A percentile compares a stretch with the other conserved stretches of the same genome.
phyloP scores from a whole-genome alignment of 768 basidiomycete species.

The Lactarius psammicola region DNA sequence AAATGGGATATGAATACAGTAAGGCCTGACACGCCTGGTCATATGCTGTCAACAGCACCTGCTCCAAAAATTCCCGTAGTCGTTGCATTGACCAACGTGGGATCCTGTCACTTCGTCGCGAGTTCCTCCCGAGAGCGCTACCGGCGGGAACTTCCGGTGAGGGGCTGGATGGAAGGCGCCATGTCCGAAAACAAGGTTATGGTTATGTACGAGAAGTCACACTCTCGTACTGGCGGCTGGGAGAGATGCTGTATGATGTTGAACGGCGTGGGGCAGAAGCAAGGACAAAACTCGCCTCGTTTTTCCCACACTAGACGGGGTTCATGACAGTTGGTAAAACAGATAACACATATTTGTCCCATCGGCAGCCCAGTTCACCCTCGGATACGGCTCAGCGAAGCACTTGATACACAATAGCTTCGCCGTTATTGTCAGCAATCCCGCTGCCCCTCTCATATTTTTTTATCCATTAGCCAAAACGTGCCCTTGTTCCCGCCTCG shows the following conservation, averaged over 20 bases:
- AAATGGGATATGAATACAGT: not conserved
- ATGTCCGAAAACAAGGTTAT: not conserved
- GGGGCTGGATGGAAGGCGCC: not conserved
- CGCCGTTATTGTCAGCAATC: too few relatives aligned
- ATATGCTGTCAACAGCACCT: slow-evolving; percentile 7
- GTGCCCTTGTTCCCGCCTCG: too few relatives aligned
- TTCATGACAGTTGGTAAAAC: slow-evolving; percentile 6
- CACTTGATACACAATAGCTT: too few relatives aligned
- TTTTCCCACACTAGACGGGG: slow-evolving; percentile 13
- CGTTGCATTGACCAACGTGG: slow-evolving; percentile 8
- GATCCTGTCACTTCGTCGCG: slow-evolving; percentile 5
- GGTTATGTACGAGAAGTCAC: not conserved
- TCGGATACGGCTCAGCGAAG: too few relatives aligned
- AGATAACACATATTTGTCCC: too few relatives aligned
- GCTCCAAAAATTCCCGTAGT: slow-evolving; percentile 12
- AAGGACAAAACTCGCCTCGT: not conserved
- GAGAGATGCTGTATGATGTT: not conserved
- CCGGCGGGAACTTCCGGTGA: slow-evolving; percentile 3
- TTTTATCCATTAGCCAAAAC: too few relatives aligned
- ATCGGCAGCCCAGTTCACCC: too few relatives aligned
- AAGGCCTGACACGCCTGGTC: not conserved
- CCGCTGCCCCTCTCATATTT: too few relatives aligned
- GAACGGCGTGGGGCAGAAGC: not conserved
- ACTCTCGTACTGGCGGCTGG: not conserved
- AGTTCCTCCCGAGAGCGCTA: slow-evolving; percentile 13